These are phyloP conservation scores for Globisporangium emineosum DNA, from an alignment of 352 stramenopile species.

Conservation along the genomic window DNA sequence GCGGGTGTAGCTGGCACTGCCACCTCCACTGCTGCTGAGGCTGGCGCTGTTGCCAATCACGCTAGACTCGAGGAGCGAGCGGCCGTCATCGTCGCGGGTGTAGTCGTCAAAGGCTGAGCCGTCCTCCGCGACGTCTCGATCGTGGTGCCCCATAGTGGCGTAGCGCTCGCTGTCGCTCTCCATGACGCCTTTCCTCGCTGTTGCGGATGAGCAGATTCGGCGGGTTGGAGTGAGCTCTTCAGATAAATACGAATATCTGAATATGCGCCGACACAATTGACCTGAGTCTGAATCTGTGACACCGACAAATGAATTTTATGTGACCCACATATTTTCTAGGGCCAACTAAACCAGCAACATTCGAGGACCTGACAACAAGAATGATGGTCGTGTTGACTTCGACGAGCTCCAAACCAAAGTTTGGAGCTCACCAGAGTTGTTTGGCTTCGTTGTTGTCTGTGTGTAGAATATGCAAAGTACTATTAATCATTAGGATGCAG, in stretches of 20 bases:
- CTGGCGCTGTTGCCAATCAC: slow-evolving; percentile 3
- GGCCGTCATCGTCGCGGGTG: background rate
- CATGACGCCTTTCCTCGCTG: background rate
- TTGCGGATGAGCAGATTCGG: background rate
- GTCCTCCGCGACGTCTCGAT: background rate
- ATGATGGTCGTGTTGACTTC: background rate
- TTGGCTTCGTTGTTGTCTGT: background rate
- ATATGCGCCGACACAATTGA: background rate
- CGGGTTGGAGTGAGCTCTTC: background rate
- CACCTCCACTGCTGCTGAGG: background rate
- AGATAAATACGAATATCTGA: background rate
- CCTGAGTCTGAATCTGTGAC: background rate
- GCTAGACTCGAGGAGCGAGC: background rate
- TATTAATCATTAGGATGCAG: background rate
- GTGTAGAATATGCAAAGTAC: background rate
- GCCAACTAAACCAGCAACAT: background rate
- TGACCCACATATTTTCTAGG: background rate
- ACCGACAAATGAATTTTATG: too few relatives aligned
- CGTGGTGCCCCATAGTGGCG: background rate
- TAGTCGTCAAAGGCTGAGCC: slow-evolving; percentile 8
- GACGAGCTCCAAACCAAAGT: background rate
- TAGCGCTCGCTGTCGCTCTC: slow-evolving; percentile 12
- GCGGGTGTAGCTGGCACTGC: background rate
- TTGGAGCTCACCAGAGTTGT: background rate
- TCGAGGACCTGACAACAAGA: background rate